Base-by-base conservation (phyloP, 140 eudicot species). In the Ambrosia hybrid region DNA sequence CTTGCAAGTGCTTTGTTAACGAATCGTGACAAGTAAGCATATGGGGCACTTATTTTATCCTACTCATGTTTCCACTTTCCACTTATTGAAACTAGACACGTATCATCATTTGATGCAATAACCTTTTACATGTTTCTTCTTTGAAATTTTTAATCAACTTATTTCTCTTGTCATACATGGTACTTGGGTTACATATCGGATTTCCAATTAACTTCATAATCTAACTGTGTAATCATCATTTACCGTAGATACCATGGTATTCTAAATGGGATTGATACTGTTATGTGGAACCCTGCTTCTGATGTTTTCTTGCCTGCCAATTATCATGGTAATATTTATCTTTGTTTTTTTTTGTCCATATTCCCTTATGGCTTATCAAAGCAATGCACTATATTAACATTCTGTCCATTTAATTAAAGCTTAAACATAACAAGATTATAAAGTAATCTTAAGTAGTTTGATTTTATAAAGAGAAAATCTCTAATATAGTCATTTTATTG, bases 211-310 rank as follows among this genome's bases (percentile, higher is more conserved):
- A 21, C 36, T 57, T 48, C 30, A 65, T 36, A 26, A 52, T 45
- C 55, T 60, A 63, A 78, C 41, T 66, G 56, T 56, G 26, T 6
- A 34, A 71, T 71, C 48, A 8, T 71, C 67, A 58, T 65, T 36
- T 69, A 14, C 51, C 76, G 75, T 69, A 88, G 96, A 84, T 91
- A 88, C 77, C 45, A 33, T 74, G 97, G 96, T 67, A 84, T 91
- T 77, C 75, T 88, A 61, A 91, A 88, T 77, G 97, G 97, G 82
- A 88, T 91, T 71, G 97, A 88, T 75, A 79, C 89, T 78, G 85
- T 80, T 16, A 84, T 84, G 85, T 91, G 97, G 97, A 83, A 91
- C 81, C 96, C 97, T 72, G 85, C 87, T 51, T 82, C 83, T 21
- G 96, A 84, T 79, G 75, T 55, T 57, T 86, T 82, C 81, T 80